These are phyloP conservation scores for Suillus subaureus DNA, from an alignment of 768 basidiomycete genomes.

Conservation along the genomic window DNA sequence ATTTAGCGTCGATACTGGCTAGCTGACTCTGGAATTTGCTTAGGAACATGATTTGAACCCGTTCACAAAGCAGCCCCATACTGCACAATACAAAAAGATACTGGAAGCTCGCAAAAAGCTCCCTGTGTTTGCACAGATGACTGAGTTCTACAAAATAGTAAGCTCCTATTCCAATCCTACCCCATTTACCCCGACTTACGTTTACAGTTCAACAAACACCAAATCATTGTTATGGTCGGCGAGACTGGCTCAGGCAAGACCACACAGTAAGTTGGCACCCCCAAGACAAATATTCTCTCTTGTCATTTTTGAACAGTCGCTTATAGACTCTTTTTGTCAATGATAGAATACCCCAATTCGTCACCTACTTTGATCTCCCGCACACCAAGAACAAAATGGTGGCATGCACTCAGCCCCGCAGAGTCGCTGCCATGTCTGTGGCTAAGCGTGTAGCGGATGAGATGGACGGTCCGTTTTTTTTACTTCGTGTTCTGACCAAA, in stretches of 20 bases:
- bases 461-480: conserved; percentile 80
- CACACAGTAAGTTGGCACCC: conserved; percentile 69
- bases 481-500: neutral
- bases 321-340: conserved; percentile 29
- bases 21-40: neutral
- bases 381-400: conserved; percentile 90
- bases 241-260: conserved; percentile 97
- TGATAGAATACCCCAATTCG: conserved; percentile 92
- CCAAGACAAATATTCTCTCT: conserved; percentile 24
- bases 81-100: conserved; percentile 83
- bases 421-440: conserved; percentile 97
- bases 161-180: conserved; percentile 33
- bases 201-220: conserved; percentile 43
- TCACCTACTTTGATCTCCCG: conserved; percentile 89
- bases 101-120: conserved; percentile 83
- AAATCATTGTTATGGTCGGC: conserved; percentile 89
- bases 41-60: conserved; percentile 85
- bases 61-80: conserved; percentile 81
- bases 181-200: neutral
- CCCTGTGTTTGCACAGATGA: conserved; percentile 92
- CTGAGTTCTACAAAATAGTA: conserved; percentile 88
- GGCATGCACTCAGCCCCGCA: conserved; percentile 94
- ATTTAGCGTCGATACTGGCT: neutral
- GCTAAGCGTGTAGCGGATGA: conserved; percentile 99
- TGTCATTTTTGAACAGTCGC: conserved; percentile 23